Evolutionary conservation across 352 stramenopile species (phyloP).

Genomic region (Elongisporangium anandrum): DNA sequence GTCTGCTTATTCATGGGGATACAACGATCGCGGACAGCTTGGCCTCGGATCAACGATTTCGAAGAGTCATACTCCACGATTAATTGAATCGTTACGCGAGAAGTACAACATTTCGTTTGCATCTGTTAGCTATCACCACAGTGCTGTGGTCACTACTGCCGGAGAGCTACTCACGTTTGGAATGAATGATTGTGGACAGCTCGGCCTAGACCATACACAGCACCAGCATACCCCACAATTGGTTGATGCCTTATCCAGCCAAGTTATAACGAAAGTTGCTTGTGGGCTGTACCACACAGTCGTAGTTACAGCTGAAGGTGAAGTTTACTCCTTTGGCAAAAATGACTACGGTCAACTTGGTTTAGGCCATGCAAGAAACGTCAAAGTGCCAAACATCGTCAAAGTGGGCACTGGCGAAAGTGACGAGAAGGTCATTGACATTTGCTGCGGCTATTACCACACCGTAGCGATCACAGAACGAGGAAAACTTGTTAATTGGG

Average conservation of each 20-base stretch:
- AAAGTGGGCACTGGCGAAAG: conserved; percentile 60
- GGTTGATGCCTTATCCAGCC: conserved; percentile 61
- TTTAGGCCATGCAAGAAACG: conserved; percentile 71
- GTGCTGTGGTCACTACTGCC: conserved; percentile 67
- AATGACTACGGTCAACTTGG: conserved; percentile 87
- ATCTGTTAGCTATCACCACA: conserved; percentile 86
- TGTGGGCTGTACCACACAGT: conserved; percentile 85
- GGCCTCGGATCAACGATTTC: conserved; percentile 82
- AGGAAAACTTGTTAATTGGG: conserved; percentile 83
- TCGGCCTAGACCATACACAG: conserved; percentile 78
- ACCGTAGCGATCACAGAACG: conserved; percentile 75
- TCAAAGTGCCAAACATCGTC: conserved; percentile 66
- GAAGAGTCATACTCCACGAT: conserved; percentile 78
- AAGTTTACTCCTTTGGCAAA: conserved; percentile 83
- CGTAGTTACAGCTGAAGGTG: conserved; percentile 49
- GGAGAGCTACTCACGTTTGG: conserved; percentile 82
- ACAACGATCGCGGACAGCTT: conserved; percentile 84
- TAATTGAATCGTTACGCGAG: conserved; percentile 80
- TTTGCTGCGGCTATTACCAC: conserved; percentile 86
- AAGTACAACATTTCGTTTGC: conserved; percentile 75
- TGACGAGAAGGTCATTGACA: conserved; percentile 72
- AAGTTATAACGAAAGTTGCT: conserved; percentile 64
- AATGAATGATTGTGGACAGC: conserved; percentile 87
- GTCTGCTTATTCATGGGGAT: conserved; percentile 82
- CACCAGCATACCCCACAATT: conserved; percentile 84